Evolutionary conservation across 805 yeast genomes (phyloP).

Genomic region (Barnettozyma californica): DNA sequence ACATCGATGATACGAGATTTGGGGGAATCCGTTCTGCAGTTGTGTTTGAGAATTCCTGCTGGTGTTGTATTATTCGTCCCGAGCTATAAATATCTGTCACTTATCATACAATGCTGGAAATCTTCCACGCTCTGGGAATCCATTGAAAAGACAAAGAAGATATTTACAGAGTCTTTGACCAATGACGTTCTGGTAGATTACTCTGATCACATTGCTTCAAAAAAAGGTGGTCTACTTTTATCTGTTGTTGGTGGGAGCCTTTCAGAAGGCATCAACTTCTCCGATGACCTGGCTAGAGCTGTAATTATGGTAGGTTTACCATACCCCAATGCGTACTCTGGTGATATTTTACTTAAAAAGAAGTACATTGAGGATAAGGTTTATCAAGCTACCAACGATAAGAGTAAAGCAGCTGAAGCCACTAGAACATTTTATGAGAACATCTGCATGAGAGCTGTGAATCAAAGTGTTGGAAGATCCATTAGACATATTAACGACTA

Average conservation of each 20-base stretch:
- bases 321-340: conserved; percentile 78
- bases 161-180: conserved; percentile 56
- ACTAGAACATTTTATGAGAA: conserved; percentile 67
- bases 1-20: conserved; percentile 39
- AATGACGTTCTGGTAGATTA: conserved; percentile 47
- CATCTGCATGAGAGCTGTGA: conserved; percentile 84
- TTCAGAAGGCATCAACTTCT: conserved; percentile 91
- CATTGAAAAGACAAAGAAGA: conserved; percentile 36
- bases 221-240: conserved; percentile 59
- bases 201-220: conserved; percentile 33
- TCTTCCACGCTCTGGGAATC: conserved; percentile 25
- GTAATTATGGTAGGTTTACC: conserved; percentile 87
- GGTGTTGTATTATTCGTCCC: conserved; percentile 85
- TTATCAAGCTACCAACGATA: conserved; percentile 42
- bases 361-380: conserved; percentile 54
- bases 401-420: conserved; percentile 39
- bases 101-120: conserved; percentile 52
- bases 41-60: conserved; percentile 47
- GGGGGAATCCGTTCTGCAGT: conserved; percentile 42
- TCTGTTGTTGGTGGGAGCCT: conserved; percentile 91
- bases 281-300: conserved; percentile 82
- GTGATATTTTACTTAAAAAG: conserved; percentile 71
- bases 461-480: conserved; percentile 90
- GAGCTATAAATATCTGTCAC: conserved; percentile 66
- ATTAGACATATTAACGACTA: conserved; percentile 81